Conservation (phyloP, 1,284 basidiomycete species). For the Trichosporon inkin region DNA sequence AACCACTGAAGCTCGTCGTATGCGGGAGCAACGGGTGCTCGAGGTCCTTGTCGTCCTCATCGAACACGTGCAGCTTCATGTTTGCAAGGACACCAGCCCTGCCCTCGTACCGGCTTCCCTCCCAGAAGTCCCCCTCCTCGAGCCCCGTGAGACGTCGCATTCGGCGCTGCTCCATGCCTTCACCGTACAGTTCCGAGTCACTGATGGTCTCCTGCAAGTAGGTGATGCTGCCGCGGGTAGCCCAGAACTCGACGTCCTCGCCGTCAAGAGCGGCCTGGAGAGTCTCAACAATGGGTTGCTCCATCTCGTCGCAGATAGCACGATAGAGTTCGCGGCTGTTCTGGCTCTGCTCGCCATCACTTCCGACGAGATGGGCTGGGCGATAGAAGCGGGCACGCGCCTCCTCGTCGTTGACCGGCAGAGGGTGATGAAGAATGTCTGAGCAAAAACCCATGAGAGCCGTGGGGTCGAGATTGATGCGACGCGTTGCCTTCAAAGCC, state of each 20-base stretch:
- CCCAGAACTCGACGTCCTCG: constrained; percentile 63
- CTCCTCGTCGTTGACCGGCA: constrained; percentile 57
- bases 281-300: constrained; percentile 61
- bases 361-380: constrained; percentile 23
- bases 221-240: constrained; percentile 65
- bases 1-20: constrained; percentile 28
- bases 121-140: constrained; percentile 44
- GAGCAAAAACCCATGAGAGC: constrained; percentile 75
- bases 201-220: constrained; percentile 41
- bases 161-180: constrained; percentile 41
- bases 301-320: constrained; percentile 61
- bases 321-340: constrained; percentile 43
- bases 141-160: constrained; percentile 40
- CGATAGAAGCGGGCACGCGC: constrained; percentile 62
- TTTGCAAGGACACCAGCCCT: constrained; percentile 30
- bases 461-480: constrained; percentile 74
- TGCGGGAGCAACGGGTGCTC: background rate
- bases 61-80: constrained; percentile 35
- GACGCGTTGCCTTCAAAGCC: constrained; percentile 49
- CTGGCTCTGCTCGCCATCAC: constrained; percentile 34
- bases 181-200: constrained; percentile 31
- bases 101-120: constrained; percentile 42
- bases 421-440: constrained; percentile 68
- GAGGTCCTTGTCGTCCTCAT: constrained; percentile 18
- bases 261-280: constrained; percentile 52